Conservation (phyloP, 2,329 filamentous ascomycete species). For the Fusarium brevicatenulatum region DNA sequence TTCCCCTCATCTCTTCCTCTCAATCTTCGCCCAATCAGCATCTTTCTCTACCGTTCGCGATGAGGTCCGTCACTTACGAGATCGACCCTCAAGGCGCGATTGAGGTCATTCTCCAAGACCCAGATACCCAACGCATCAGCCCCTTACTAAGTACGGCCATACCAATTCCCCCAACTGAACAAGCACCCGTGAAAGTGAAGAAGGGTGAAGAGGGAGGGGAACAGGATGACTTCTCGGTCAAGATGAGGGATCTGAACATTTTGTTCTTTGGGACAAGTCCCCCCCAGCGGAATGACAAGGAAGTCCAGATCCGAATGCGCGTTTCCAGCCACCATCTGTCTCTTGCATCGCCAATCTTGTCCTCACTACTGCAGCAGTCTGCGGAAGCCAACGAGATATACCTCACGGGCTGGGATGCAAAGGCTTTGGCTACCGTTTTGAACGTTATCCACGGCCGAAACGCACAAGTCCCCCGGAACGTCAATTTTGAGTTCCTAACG, state of each 20-base stretch:
- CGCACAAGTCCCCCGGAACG: background rate
- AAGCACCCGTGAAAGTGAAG: background rate
- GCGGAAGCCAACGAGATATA: background rate
- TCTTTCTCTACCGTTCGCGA: background rate
- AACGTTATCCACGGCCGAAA: background rate
- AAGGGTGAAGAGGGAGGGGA: background rate
- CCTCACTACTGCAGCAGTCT: background rate
- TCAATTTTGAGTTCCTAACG: background rate
- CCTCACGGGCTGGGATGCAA: background rate
- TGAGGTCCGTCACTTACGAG: background rate
- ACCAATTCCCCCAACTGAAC: background rate
- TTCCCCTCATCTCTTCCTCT: background rate
- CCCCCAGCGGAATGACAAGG: accelerated
- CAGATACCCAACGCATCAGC: background rate
- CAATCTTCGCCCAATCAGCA: background rate
- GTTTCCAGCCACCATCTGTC: background rate
- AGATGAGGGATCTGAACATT: background rate
- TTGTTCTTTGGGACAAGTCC: background rate
- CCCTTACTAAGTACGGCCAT: background rate
- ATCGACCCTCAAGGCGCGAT: background rate
- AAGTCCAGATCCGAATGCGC: background rate
- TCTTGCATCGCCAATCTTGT: background rate
- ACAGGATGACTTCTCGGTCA: background rate
- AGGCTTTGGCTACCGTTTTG: background rate
- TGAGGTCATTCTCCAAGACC: background rate